Percentiles rank a stretch among this genome's conserved stretches.
Evolutionary conservation across 805 yeast species (phyloP).

Genomic region (Yamadazyma takamatsuzukensis): DNA sequence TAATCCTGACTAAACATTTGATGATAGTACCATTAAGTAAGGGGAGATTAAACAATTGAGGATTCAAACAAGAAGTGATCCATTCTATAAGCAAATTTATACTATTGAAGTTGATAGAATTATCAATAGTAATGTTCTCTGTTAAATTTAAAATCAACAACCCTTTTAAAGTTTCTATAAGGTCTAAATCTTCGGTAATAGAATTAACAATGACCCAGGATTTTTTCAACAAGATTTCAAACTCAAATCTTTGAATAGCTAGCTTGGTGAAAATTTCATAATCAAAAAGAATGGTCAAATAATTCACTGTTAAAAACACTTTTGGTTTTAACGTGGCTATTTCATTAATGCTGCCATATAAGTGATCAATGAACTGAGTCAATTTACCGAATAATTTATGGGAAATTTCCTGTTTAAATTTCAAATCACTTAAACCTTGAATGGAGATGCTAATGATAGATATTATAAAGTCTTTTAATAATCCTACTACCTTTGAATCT

Average conservation of each 20-base stretch:
- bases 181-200: conserved; percentile 1
- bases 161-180: conserved; percentile 23
- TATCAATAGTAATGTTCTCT: conserved; percentile 24
- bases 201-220: conserved; percentile 24
- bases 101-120: conserved; percentile 21
- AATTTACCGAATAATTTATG: no score
- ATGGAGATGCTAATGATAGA: conserved; percentile 28
- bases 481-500: no score
- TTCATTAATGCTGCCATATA: background rate
- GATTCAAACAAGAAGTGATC: conserved; percentile 7
- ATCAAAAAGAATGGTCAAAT: conserved; percentile 35
- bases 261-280: conserved; percentile 26
- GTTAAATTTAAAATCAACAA: conserved; percentile 28
- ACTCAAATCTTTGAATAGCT: conserved; percentile 18
- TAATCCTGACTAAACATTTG: conserved; percentile 9
- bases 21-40: conserved; percentile 24
- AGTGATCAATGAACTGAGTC: background rate
- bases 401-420: conserved; percentile 13
- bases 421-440: conserved; percentile 24
- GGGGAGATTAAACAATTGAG: background rate
- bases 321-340: conserved; percentile 2
- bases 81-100: conserved; percentile 17
- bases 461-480: conserved; percentile 30
- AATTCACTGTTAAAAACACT: conserved; percentile 20
- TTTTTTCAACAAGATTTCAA: conserved; percentile 29